phyloP scores from a whole-genome alignment of 2,329 filamentous ascomycete species.

The Cercospora sp. region DNA sequence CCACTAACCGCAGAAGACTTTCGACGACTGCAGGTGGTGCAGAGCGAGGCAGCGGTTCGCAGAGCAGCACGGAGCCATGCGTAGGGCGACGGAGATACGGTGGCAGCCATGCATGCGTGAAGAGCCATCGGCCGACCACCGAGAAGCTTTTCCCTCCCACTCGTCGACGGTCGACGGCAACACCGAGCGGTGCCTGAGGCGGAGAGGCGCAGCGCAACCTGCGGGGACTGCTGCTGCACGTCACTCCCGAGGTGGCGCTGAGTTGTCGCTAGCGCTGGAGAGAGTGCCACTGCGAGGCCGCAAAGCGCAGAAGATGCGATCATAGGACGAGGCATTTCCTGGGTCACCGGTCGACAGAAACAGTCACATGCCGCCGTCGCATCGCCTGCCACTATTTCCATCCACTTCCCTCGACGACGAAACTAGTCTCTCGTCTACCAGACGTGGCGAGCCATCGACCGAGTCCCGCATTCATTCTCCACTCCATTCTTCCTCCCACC shows the following conservation, averaged over 20 bases:
- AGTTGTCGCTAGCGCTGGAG: background rate
- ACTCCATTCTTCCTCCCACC: background rate
- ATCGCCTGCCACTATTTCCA: background rate
- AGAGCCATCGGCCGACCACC: background rate
- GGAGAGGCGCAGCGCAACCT: background rate
- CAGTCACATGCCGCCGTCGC: constrained; percentile 4
- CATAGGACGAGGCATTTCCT: constrained; percentile 2
- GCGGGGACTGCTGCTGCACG: background rate
- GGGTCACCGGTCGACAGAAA: constrained; percentile 9
- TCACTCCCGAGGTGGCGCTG: background rate
- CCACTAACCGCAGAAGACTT: background rate
- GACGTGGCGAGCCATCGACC: background rate
- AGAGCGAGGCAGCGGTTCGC: background rate
- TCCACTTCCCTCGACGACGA: background rate
- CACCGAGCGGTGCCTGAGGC: background rate
- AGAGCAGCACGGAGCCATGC: background rate
- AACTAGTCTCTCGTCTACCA: constrained; percentile 5
- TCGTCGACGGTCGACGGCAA: background rate
- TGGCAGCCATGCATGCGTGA: background rate
- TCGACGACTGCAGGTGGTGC: background rate
- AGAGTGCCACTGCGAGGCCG: background rate
- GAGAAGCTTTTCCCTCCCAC: background rate
- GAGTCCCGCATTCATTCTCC: background rate
- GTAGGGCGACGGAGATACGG: too few species aligned
- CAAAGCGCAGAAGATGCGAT: background rate